Percentiles rank a stretch among this genome's conserved stretches.
phyloP scores from a whole-genome alignment of 2,329 filamentous ascomycete species.

The Penicillium rolfsii region DNA sequence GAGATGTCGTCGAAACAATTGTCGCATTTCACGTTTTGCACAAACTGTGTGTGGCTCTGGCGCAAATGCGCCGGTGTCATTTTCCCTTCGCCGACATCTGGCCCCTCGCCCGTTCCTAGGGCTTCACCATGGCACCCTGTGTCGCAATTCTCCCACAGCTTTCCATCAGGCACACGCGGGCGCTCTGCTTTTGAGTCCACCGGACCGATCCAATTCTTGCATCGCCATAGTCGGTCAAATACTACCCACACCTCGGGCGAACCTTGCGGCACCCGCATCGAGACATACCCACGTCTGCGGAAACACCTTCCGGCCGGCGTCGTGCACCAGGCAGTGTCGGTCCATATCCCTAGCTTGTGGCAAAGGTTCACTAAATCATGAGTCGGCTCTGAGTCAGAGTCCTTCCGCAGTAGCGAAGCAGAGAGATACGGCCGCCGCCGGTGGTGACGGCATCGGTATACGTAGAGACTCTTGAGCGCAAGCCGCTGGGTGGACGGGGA shows the following conservation, averaged over 20 bases:
- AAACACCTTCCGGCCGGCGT: constrained; percentile 61
- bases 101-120: constrained; percentile 53
- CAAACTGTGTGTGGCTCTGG: constrained; percentile 56
- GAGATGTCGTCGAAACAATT: constrained; percentile 57
- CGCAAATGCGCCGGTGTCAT: constrained; percentile 58
- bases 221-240: constrained; percentile 63
- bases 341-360: constrained; percentile 63
- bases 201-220: constrained; percentile 60
- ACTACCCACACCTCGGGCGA: constrained; percentile 65
- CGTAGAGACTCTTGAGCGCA: constrained; percentile 63
- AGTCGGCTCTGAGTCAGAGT: constrained; percentile 64
- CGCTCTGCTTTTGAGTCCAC: constrained; percentile 32
- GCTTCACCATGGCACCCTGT: constrained; percentile 59
- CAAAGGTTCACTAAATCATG: constrained; percentile 64
- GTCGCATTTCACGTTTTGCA: constrained; percentile 58
- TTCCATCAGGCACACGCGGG: constrained; percentile 50
- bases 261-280: constrained; percentile 58
- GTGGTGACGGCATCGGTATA: constrained; percentile 66
- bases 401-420: constrained; percentile 57
- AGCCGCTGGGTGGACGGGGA: constrained; percentile 45
- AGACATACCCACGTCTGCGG: constrained; percentile 60
- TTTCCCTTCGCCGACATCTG: constrained; percentile 56
- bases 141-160: constrained; percentile 61
- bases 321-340: constrained; percentile 64
- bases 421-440: constrained; percentile 62